phyloP scores from a whole-genome alignment of 345 rosid species.

The Citrus unshiu region DNA sequence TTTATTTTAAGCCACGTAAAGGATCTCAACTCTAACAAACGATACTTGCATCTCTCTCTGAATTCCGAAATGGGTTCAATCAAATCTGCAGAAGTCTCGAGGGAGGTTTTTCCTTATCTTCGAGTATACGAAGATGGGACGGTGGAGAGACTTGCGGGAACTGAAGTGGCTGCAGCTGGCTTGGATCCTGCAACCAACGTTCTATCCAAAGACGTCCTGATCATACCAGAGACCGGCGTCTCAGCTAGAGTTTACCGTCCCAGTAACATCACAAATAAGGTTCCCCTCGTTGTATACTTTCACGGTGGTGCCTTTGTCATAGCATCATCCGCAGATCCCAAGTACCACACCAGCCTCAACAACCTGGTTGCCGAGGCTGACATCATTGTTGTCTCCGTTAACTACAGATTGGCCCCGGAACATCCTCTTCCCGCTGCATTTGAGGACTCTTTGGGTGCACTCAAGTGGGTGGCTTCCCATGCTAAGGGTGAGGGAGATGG shows the following conservation, averaged over 20 bases:
- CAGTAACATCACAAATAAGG: slow-evolving; percentile 20
- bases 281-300: slow-evolving; percentile 68
- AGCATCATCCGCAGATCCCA: slow-evolving; percentile 49
- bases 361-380: slow-evolving; percentile 51
- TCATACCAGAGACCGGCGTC: slow-evolving; percentile 43
- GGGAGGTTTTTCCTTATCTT: slow-evolving; percentile 56
- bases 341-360: slow-evolving; percentile 64
- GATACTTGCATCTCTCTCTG: not conserved
- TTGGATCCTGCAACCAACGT: slow-evolving; percentile 51
- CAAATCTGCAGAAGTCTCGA: slow-evolving; percentile 33
- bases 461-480: slow-evolving; percentile 46
- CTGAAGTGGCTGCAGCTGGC: slow-evolving; percentile 50
- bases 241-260: slow-evolving; percentile 70
- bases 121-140: slow-evolving; percentile 56
- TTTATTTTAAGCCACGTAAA: not conserved
- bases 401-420: slow-evolving; percentile 74
- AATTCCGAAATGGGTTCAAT: slow-evolving; percentile 33
- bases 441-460: slow-evolving; percentile 71
- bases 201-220: slow-evolving; percentile 56
- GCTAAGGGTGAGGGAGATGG: not conserved
- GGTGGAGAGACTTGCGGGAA: slow-evolving; percentile 52
- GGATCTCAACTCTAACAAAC: not conserved
- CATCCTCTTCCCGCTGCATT: slow-evolving; percentile 65
- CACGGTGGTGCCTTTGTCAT: slow-evolving; percentile 88
- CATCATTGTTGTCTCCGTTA: slow-evolving; percentile 52